Evolutionary conservation across 352 stramenopile species (phyloP), one percentile per base, ranked within the genome.

Genomic region (Phytophthora litchii): DNA sequence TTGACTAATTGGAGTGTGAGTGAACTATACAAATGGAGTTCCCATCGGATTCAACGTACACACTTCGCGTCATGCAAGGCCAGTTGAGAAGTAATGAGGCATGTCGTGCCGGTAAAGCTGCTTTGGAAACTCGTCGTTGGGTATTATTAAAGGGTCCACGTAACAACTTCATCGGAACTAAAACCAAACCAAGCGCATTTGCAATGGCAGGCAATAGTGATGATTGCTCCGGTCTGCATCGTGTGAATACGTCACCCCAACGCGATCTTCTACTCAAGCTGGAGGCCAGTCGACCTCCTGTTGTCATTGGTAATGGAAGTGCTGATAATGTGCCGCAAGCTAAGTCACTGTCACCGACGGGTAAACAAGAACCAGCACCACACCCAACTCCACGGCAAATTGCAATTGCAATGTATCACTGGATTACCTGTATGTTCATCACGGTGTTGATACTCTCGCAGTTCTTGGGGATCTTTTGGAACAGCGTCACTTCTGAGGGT

Each of bases 391-490:
- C 41, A 34, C 25, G 53, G 16, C 53, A 69, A 31, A 14, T 64
- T 36, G 19, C 23, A 14, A 31, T 17, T 40, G 60, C 56, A 17
- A 13, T 76, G 13, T 64, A 64, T 67, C 67, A 73, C 42, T 77
- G 68, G 64, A 35, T 43, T 10, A 67, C 64, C 3, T 77, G 69
- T 32, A 13, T 65, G 19, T 74, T 77, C 36, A 67, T 72, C 27
- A 53, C 43, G 13, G 44, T 48, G 7, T 31, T 77, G 31, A 54
- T 77, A 25, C 13, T 72, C 10, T 60, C 55, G 10, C 69, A 74
- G 49, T 64, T 74, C 23, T 50, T 67, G 17, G 56, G 64, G 21
- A 19, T 74, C 31, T 58, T 81, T 27, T 78, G 66, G 60, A 51
- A 74, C 42, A 57, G 37, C 34, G 48, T 67, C 11, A 34, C 35